These are phyloP conservation scores for Phoma sp. DNA, from an alignment of 2,329 filamentous ascomycete genomes.

Conservation along the genomic window DNA sequence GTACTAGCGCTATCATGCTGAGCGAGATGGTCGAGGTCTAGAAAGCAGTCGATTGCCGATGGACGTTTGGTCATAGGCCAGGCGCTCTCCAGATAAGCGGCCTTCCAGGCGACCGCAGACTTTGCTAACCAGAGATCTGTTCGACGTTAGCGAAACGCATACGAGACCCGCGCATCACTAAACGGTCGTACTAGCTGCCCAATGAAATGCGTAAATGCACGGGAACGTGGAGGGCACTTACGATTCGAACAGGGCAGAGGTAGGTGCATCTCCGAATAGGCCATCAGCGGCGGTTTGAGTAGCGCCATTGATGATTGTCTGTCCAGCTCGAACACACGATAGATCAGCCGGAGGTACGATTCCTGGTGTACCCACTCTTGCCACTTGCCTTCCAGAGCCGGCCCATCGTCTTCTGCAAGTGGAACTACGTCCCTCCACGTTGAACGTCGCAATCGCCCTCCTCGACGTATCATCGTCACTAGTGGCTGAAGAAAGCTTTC, in stretches of 20 bases:
- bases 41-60: conserved; percentile 38
- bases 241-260: conserved; percentile 67
- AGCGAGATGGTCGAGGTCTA: conserved; percentile 32
- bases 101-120: conserved; percentile 69
- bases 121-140: conserved; percentile 67
- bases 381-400: conserved; percentile 69
- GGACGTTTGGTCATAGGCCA: conserved; percentile 24
- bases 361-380: conserved; percentile 68
- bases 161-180: too few relatives aligned
- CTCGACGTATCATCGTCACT: conserved; percentile 62
- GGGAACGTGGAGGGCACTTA: conserved; percentile 3
- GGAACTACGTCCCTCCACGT: conserved; percentile 61
- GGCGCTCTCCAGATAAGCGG: conserved; percentile 57
- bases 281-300: conserved; percentile 68
- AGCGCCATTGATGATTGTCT: conserved; percentile 71
- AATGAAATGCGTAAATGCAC: background rate
- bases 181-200: too few relatives aligned
- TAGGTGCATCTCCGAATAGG: conserved; percentile 71
- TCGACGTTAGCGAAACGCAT: background rate
- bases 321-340: conserved; percentile 70
- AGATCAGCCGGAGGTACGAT: conserved; percentile 71
- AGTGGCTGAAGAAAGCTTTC: conserved; percentile 64
- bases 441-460: conserved; percentile 65
- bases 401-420: conserved; percentile 61
- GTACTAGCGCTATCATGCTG: conserved; percentile 52